A percentile compares a stretch with the other conserved stretches of the same genome.
phyloP scores from a whole-genome alignment of 345 rosid genomes.

The Populus ilicifolia region DNA sequence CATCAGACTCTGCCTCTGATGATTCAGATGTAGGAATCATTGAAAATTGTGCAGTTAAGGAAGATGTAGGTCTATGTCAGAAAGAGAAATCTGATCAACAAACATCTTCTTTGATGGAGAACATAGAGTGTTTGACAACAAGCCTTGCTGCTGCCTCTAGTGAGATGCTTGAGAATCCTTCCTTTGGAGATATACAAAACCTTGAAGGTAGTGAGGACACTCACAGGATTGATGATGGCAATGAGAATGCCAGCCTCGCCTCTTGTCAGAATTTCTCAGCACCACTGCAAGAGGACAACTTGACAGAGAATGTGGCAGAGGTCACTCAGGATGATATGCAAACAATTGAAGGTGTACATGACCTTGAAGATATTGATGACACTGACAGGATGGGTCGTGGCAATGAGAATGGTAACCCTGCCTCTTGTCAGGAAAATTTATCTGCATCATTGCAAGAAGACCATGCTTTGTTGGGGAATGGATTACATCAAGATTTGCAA shows the following conservation, averaged over 20 bases:
- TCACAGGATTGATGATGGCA: background rate
- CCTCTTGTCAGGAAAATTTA: slow-evolving; percentile 11
- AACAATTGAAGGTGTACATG: slow-evolving; percentile 20
- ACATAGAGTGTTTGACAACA: slow-evolving; percentile 13
- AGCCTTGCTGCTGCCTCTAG: slow-evolving; percentile 17
- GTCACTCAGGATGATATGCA: background rate
- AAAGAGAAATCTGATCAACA: slow-evolving; percentile 21
- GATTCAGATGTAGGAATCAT: slow-evolving; percentile 61
- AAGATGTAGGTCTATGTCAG: slow-evolving; percentile 14
- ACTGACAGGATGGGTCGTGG: slow-evolving; percentile 14
- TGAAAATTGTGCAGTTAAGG: slow-evolving; percentile 29
- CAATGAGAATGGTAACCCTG: slow-evolving; percentile 14
- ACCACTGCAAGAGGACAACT: background rate
- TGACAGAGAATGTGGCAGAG: background rate
- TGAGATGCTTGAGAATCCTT: slow-evolving; percentile 29
- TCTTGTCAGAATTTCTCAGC: background rate
- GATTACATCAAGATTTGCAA: slow-evolving; percentile 26
- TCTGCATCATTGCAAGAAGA: slow-evolving; percentile 18
- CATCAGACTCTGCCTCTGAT: slow-evolving; percentile 37
- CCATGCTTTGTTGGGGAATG: slow-evolving; percentile 26
- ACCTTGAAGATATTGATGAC: background rate
- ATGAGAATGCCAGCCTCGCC: background rate
- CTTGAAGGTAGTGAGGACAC: background rate
- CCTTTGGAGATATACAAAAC: slow-evolving; percentile 21
- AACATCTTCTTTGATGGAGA: slow-evolving; percentile 27